Base-by-base conservation (phyloP, 2,329 filamentous ascomycete genomes). In the Colletotrichum destructivum region DNA sequence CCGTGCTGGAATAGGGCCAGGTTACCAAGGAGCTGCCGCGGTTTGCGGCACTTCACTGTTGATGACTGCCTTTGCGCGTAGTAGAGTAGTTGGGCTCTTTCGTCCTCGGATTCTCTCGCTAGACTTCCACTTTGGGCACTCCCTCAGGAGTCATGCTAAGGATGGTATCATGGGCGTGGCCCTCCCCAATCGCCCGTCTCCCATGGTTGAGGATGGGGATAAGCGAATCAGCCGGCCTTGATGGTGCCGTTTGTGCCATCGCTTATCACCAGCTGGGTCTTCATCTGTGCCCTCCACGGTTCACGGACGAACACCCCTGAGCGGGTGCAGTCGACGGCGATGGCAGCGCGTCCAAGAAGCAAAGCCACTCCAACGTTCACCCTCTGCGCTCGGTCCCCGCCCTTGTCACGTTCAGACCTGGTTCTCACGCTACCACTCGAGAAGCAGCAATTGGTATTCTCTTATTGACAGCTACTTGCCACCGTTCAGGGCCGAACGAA, bases 261-360 rank as follows among this genome's bases (percentile, higher is more conserved):
- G n/a, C 57, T 8, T 8, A 38, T 38, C 35, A 38, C 35, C 51
- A 51, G 26, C 16, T 59, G 56, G 46, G 35, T 38, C n/a, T n/a
- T 38, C 44, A 68, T 71, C 64, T 40, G 64, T 71, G 69, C 64
- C 40, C 26, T 9, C 52, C 18, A 8, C 9, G 18, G 40, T 38
- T 52, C 59, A 54, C 65, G 40, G 69, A 69, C 65, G 42, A 66
- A 47, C 16, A 21, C 52, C 69, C 51, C 46, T 60, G 54, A 49
- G 21, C 23, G 23, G 16, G n/a, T 59, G 35, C 57, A 62, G n/a
- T 40, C 44, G 4, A 69, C 23, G 7, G 59, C 23, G 38, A 55
- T 38, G 31, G 18, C 52, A 38, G 18, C 12, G 46, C n/a, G 35
- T 31, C 40, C 40, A 21, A 18, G 21, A 35, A 49, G 64, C 59